A percentile compares a stretch with the other conserved stretches of the same genome.
Conservation (phyloP, 2,329 filamentous ascomycete species). For the Pleomassaria siparia region DNA sequence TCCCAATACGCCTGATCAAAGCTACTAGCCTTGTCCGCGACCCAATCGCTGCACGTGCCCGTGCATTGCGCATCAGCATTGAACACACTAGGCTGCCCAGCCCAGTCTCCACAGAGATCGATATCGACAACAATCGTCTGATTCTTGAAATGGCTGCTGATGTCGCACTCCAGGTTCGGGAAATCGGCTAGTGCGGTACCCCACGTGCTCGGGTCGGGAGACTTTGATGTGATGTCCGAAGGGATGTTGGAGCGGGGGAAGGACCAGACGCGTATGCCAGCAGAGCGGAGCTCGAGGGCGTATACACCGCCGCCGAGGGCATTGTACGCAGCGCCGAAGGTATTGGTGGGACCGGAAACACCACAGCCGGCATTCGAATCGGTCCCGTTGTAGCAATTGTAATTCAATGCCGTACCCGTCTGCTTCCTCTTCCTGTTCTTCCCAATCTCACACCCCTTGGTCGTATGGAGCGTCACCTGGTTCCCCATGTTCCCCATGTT, state of each 20-base stretch:
- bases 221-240: constrained; percentile 9
- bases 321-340: constrained; percentile 32
- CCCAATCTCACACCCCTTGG: constrained; percentile 18
- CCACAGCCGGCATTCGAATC: constrained; percentile 34
- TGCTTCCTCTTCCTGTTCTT: constrained; percentile 31
- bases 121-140: constrained; percentile 47
- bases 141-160: constrained; percentile 43
- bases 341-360: constrained; percentile 20
- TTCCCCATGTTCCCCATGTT: constrained; percentile 24
- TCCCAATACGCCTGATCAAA: constrained; percentile 32
- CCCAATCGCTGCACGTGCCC: constrained; percentile 36
- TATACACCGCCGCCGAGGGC: constrained; percentile 38
- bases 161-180: constrained; percentile 44
- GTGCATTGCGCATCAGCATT: constrained; percentile 45
- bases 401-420: constrained; percentile 48
- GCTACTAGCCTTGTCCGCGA: constrained; percentile 13
- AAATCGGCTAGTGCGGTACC: constrained; percentile 30
- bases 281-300: constrained; percentile 35
- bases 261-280: constrained; percentile 45
- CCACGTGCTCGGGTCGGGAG: constrained; percentile 22
- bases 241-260: constrained; percentile 27
- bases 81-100: constrained; percentile 45
- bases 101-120: constrained; percentile 57
- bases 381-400: constrained; percentile 42
- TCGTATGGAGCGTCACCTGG: constrained; percentile 32